Conservation (phyloP, 1,284 basidiomycete genomes). For the Ceratobasidium sp. region DNA sequence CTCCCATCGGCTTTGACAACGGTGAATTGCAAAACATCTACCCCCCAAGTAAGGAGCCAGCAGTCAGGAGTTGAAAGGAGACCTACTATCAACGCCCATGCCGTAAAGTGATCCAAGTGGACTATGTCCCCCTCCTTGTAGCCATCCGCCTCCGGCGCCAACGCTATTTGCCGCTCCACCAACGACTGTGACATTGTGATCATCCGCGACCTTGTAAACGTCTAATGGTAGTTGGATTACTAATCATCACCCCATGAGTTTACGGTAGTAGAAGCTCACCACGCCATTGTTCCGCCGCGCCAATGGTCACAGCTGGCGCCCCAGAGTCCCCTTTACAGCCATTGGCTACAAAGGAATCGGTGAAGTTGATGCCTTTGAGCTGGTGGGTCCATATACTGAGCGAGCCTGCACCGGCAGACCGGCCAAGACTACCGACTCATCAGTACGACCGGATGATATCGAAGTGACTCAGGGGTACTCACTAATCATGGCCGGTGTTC, state of each 20-base stretch:
- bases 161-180: too few species aligned
- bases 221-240: not conserved
- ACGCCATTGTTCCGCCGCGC: conserved; percentile 42
- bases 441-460: not conserved
- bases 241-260: not conserved
- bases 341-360: conserved; percentile 29
- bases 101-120: conserved; percentile 36
- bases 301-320: conserved; percentile 32
- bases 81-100: conserved; percentile 46
- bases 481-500: conserved; percentile 42
- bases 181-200: conserved; percentile 1
- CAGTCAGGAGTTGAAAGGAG: not conserved
- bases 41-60: not conserved
- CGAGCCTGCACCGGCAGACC: conserved; percentile 39
- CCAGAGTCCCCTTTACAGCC: not conserved
- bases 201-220: conserved; percentile 28
- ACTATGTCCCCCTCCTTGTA: conserved; percentile 35
- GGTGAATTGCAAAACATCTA: conserved; percentile 44
- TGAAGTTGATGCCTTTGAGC: conserved; percentile 36
- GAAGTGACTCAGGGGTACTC: not conserved
- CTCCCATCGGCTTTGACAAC: conserved; percentile 39
- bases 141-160: too few species aligned
- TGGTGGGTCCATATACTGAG: conserved; percentile 36
- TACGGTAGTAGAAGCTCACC: not conserved
- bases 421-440: conserved; percentile 27